A percentile compares a stretch with the other conserved stretches of the same genome.
phyloP scores from a whole-genome alignment of 257 asterid genomes.

The Plantago elongata region DNA sequence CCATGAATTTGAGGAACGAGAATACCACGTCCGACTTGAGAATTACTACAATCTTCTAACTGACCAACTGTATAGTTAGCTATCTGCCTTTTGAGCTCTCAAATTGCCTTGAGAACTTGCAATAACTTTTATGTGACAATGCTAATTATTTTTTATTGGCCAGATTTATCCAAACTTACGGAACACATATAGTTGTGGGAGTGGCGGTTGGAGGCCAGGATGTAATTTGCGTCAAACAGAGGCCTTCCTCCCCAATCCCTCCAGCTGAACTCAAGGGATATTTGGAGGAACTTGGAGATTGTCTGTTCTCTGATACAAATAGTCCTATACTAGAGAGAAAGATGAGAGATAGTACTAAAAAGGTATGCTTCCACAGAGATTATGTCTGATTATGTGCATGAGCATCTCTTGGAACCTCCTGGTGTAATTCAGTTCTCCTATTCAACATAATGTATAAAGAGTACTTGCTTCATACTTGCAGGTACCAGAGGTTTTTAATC shows the following conservation, averaged over 20 bases:
- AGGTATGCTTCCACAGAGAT: slow-evolving; percentile 32
- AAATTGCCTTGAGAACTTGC: slow-evolving; percentile 6
- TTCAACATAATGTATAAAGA: slow-evolving; percentile 10
- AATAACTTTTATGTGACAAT: slow-evolving; percentile 16
- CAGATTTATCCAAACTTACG: slow-evolving; percentile 91
- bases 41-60: too few relatives aligned
- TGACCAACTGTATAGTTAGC: too few relatives aligned
- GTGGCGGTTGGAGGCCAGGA: slow-evolving; percentile 99
- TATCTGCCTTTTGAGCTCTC: too few relatives aligned
- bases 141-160: slow-evolving; percentile 24
- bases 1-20: too few relatives aligned
- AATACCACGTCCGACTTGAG: slow-evolving; percentile 2
- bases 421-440: background rate
- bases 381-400: slow-evolving; percentile 13
- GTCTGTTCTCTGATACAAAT: slow-evolving; percentile 74
- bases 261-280: slow-evolving; percentile 88
- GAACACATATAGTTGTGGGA: slow-evolving; percentile 92
- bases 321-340: slow-evolving; percentile 71
- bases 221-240: slow-evolving; percentile 88
- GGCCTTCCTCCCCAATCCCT: slow-evolving; percentile 72
- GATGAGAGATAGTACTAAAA: slow-evolving; percentile 50
- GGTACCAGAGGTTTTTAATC: slow-evolving; percentile 87
- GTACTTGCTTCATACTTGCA: slow-evolving; percentile 28
- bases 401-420: slow-evolving; percentile 23
- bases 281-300: slow-evolving; percentile 93